Conservation (phyloP, 2,329 filamentous ascomycete genomes). For the Daldinia sp. region DNA sequence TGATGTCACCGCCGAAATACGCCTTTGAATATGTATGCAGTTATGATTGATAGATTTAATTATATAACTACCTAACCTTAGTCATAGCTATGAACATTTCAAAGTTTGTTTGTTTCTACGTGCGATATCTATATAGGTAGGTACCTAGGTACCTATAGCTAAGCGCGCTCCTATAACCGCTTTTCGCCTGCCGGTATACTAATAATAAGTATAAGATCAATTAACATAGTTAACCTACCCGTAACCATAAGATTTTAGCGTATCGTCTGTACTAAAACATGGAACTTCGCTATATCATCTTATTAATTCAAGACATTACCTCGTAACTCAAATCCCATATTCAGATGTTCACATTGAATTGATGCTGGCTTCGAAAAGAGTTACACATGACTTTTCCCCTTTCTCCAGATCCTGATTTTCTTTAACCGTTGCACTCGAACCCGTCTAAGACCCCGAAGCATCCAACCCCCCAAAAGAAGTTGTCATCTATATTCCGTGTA, state of each 20-base stretch:
- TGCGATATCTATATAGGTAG: neutral
- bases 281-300: neutral
- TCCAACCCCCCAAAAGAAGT: neutral
- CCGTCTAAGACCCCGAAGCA: neutral
- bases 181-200: neutral
- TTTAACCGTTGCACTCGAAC: neutral
- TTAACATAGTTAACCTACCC: constrained; percentile 25
- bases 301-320: constrained; percentile 11
- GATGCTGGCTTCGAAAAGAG: neutral
- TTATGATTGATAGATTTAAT: no score
- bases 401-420: neutral
- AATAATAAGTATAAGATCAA: neutral
- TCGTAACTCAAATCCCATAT: constrained; percentile 8
- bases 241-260: constrained; percentile 26
- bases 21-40: neutral
- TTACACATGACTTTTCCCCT: neutral
- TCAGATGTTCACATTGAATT: neutral
- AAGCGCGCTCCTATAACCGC: neutral
- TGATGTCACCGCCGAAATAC: neutral
- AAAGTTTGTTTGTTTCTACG: neutral
- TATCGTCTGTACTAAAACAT: neutral
- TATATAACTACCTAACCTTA: no score
- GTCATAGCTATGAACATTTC: neutral
- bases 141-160: neutral
- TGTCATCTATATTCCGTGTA: neutral